phyloP scores from a whole-genome alignment of 177 flowering plant genomes.

The Telopea speciosissima region DNA sequence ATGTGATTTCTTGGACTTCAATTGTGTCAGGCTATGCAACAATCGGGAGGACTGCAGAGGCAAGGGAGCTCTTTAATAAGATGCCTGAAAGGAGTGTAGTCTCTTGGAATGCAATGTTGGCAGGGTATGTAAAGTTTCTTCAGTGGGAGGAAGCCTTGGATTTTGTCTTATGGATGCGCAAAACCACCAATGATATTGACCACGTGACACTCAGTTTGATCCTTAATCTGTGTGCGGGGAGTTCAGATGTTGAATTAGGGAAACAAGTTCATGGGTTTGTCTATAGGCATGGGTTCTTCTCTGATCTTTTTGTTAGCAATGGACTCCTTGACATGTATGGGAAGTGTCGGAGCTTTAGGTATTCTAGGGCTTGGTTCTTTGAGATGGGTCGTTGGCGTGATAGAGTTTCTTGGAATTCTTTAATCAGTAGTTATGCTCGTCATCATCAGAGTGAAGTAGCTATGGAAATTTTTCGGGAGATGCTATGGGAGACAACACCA shows the following conservation, averaged over 20 bases:
- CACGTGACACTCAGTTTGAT: conserved; percentile 45
- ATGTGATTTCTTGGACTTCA: conserved; percentile 52
- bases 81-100: conserved; percentile 54
- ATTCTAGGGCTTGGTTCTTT: conserved; percentile 41
- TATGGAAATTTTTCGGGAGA: conserved; percentile 40
- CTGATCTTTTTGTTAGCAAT: conserved; percentile 35
- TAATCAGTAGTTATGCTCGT: conserved; percentile 49
- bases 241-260: conserved; percentile 47
- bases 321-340: conserved; percentile 63
- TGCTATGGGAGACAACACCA: conserved; percentile 54
- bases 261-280: conserved; percentile 58
- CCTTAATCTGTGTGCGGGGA: conserved; percentile 44
- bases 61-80: conserved; percentile 46
- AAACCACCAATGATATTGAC: conserved; percentile 28
- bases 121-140: conserved; percentile 39
- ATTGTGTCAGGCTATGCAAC: conserved; percentile 50
- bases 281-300: conserved; percentile 41
- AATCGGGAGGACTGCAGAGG: conserved; percentile 38
- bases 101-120: conserved; percentile 73
- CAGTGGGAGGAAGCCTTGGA: conserved; percentile 59
- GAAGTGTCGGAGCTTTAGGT: conserved; percentile 50
- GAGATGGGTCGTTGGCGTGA: conserved; percentile 47
- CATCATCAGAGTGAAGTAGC: conserved; percentile 52
- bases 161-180: conserved; percentile 35
- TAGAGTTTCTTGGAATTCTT: conserved; percentile 61